Percentiles rank a stretch among this genome's conserved stretches.
These are phyloP conservation scores for Plasmodium coatneyi DNA, from an alignment of 169 alveolate genomes.

Conservation along the genomic window DNA sequence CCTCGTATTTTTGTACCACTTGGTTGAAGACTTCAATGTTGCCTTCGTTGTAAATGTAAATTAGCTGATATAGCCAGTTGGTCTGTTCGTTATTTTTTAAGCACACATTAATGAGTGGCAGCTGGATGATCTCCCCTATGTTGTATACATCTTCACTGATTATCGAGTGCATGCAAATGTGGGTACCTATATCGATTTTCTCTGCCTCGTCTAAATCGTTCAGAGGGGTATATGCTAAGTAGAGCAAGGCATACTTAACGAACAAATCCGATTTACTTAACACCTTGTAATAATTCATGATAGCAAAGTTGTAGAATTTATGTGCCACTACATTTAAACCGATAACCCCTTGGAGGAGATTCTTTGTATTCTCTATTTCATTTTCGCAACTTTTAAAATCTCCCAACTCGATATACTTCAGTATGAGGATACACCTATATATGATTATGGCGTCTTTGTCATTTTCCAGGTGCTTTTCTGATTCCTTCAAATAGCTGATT, in stretches of 20 bases:
- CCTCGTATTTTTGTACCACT: conserved; percentile 12
- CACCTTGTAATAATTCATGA: conserved; percentile 63
- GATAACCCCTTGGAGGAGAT: conserved; percentile 66
- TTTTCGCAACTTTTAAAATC: conserved; percentile 65
- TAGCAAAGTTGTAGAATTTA: conserved; percentile 63
- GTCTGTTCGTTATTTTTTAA: conserved; percentile 46
- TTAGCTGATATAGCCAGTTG: conserved; percentile 47
- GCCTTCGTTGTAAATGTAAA: conserved; percentile 59
- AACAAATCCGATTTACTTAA: conserved; percentile 56
- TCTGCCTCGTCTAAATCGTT: conserved; percentile 57
- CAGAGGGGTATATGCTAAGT: conserved; percentile 71
- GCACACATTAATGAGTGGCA: conserved; percentile 48
- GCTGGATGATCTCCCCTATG: conserved; percentile 65
- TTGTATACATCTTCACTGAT: conserved; percentile 74
- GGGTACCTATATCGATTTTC: conserved; percentile 43
- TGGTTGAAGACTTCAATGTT: conserved; percentile 38
- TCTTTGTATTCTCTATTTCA: conserved; percentile 55
- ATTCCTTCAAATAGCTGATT: conserved; percentile 38
- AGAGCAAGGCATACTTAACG: conserved; percentile 61
- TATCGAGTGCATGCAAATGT: conserved; percentile 64
- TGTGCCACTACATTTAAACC: conserved; percentile 58
- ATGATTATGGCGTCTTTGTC: conserved; percentile 69
- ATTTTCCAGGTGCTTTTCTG: conserved; percentile 52
- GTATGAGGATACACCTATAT: conserved; percentile 61
- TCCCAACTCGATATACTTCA: conserved; percentile 33